Conservation (phyloP, 192 early-diverging fungal genomes). For the Podila epicladia region DNA sequence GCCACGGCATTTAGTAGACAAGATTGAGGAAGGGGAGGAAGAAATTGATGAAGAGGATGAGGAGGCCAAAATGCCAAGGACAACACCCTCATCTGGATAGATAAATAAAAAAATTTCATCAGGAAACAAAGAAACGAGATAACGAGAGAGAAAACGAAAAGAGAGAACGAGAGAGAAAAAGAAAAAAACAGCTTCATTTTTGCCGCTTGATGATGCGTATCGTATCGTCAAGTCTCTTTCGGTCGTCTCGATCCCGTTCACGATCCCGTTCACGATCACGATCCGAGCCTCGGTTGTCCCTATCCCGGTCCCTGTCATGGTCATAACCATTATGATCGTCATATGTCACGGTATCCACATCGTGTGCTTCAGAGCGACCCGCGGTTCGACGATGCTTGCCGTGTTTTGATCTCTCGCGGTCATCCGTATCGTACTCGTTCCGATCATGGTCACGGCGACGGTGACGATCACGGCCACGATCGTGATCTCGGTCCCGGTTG, state of each 20-base stretch:
- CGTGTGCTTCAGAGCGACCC: too few relatives aligned
- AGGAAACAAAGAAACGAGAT: too few relatives aligned
- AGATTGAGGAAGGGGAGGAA: conserved; percentile 18
- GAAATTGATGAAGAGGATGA: conserved; percentile 16
- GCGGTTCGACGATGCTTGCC: background rate
- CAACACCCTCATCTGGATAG: background rate
- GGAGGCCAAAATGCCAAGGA: conserved; percentile 1
- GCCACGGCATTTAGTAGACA: conserved; percentile 5
- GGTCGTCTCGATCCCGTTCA: conserved; percentile 5
- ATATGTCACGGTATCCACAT: conserved; percentile 10
- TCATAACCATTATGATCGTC: background rate
- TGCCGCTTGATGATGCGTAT: conserved; percentile 4
- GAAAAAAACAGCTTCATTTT: background rate
- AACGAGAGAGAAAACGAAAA: background rate
- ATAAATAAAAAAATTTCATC: too few relatives aligned
- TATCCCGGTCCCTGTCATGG: conserved; percentile 5
- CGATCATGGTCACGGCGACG: background rate
- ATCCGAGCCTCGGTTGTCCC: background rate
- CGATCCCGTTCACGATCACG: conserved; percentile 4
- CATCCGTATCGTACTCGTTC: background rate
- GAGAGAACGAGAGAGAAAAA: background rate
- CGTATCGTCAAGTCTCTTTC: conserved; percentile 6
- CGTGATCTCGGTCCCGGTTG: background rate
- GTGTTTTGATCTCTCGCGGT: conserved; percentile 6
- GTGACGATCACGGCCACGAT: background rate